phyloP scores from a whole-genome alignment of 2,329 filamentous ascomycete species.

The Apiospora malaysiana region DNA sequence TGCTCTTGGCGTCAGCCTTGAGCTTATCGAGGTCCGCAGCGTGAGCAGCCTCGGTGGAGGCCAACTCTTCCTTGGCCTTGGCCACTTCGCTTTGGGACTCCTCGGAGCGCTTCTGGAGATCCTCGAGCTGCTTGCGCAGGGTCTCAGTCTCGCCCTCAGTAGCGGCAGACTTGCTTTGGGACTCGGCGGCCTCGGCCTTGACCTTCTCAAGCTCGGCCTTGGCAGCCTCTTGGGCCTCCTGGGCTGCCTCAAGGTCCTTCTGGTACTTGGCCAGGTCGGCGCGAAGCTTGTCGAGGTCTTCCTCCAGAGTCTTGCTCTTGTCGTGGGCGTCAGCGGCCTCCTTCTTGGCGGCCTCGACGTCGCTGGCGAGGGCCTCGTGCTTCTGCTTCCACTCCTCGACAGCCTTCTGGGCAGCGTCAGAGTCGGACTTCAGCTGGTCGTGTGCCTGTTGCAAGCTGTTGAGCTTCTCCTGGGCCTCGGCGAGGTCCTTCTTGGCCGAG shows the following conservation, averaged over 20 bases:
- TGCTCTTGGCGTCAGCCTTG: conserved; percentile 42
- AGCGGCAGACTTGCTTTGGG: conserved; percentile 35
- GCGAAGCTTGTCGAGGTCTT: conserved; percentile 35
- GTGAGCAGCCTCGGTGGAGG: conserved; percentile 25
- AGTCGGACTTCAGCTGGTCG: conserved; percentile 33
- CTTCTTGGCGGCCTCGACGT: conserved; percentile 33
- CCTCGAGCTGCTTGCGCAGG: conserved; percentile 23
- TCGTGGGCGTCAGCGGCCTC: conserved; percentile 30
- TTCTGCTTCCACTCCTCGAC: conserved; percentile 34
- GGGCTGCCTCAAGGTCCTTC: conserved; percentile 32
- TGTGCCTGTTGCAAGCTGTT: conserved; percentile 28
- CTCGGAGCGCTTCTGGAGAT: conserved; percentile 38
- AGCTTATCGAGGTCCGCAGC: conserved; percentile 34
- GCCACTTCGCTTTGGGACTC: conserved; percentile 39
- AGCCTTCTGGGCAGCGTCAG: conserved; percentile 41
- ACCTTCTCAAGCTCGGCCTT: conserved; percentile 31
- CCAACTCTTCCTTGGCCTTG: conserved; percentile 40
- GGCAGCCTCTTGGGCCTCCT: conserved; percentile 32
- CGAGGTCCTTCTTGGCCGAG: conserved; percentile 42
- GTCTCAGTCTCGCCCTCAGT: conserved; percentile 31
- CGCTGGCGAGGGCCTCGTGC: conserved; percentile 30
- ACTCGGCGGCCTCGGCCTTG: conserved; percentile 26
- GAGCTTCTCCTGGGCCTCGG: conserved; percentile 41
- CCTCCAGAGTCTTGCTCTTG: conserved; percentile 29
- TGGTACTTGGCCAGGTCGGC: conserved; percentile 35